Percentiles rank a stretch among this genome's conserved stretches.
These are phyloP conservation scores for Globisporangium carolinianum DNA, from an alignment of 352 stramenopile genomes.

Conservation along the genomic window DNA sequence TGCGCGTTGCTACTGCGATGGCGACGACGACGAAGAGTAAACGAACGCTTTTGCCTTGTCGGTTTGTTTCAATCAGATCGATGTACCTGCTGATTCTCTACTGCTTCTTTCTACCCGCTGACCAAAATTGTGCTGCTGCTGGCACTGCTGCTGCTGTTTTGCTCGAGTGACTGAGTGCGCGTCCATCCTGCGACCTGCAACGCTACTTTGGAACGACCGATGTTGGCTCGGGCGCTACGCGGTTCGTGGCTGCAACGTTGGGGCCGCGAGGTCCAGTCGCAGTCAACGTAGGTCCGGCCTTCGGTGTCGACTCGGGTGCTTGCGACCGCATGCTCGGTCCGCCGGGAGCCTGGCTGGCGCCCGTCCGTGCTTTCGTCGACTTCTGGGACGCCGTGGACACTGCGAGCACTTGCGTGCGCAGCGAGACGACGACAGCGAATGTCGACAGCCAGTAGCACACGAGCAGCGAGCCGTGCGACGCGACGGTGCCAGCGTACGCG, in stretches of 20 bases:
- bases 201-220: slow-evolving; percentile 4
- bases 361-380: slow-evolving; percentile 7
- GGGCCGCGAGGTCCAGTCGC: not conserved
- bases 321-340: slow-evolving; percentile 5
- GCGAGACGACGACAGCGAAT: slow-evolving; percentile 10
- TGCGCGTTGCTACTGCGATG: not conserved
- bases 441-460: slow-evolving; percentile 54
- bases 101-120: not conserved
- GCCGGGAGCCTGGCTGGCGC: not conserved
- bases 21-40: not conserved
- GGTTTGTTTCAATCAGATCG: too few species aligned
- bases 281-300: not conserved
- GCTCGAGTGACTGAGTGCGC: too few species aligned
- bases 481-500: slow-evolving; percentile 18
- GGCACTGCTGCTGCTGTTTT: too few species aligned
- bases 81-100: too few species aligned
- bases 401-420: slow-evolving; percentile 6
- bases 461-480: slow-evolving; percentile 40
- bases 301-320: slow-evolving; percentile 3
- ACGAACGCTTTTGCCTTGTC: not conserved
- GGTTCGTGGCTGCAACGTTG: not conserved
- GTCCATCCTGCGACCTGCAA: too few species aligned
- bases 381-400: slow-evolving; percentile 5
- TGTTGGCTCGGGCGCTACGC: slow-evolving; percentile 3
- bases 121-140: not conserved